These are phyloP conservation scores for Neonectria hederae DNA, from an alignment of 2,329 filamentous ascomycete species.

Conservation along the genomic window DNA sequence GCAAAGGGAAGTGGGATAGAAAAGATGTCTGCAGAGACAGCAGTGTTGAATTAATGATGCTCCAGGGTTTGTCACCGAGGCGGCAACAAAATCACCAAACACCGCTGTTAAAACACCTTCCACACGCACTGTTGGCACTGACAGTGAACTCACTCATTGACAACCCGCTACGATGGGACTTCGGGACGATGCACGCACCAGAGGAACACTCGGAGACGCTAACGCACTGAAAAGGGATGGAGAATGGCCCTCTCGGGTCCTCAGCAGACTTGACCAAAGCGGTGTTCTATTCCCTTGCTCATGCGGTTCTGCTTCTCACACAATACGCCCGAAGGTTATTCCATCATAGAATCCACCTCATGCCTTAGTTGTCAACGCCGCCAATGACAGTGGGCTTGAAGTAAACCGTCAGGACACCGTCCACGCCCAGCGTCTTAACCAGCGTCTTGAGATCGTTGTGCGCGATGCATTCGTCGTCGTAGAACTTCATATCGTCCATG, in stretches of 20 bases:
- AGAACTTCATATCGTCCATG: conserved; percentile 75
- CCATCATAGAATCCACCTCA: neutral
- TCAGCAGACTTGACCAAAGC: neutral
- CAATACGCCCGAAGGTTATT: neutral
- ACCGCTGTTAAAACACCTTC: conserved; percentile 58
- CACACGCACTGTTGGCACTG: conserved; percentile 48
- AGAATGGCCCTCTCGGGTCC: neutral
- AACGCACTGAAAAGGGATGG: neutral
- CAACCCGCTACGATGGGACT: conserved; percentile 45
- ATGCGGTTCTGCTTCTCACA: neutral
- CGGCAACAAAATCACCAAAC: conserved; percentile 47
- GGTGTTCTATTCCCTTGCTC: neutral
- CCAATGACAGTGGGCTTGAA: conserved; percentile 49
- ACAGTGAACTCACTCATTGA: conserved; percentile 46
- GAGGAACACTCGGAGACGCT: neutral
- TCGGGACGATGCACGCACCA: conserved; percentile 43
- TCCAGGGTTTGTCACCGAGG: conserved; percentile 51
- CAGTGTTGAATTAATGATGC: neutral
- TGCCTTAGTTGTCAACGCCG: conserved; percentile 28
- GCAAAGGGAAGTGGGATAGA: neutral
- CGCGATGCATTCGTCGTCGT: conserved; percentile 64
- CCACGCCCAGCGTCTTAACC: conserved; percentile 46
- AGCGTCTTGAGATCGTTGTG: conserved; percentile 54
- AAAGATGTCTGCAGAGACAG: neutral
- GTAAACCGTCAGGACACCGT: conserved; percentile 53